Evolutionary conservation across 768 basidiomycete species (phyloP).

Genomic region (Suillus fuscotomentosus): DNA sequence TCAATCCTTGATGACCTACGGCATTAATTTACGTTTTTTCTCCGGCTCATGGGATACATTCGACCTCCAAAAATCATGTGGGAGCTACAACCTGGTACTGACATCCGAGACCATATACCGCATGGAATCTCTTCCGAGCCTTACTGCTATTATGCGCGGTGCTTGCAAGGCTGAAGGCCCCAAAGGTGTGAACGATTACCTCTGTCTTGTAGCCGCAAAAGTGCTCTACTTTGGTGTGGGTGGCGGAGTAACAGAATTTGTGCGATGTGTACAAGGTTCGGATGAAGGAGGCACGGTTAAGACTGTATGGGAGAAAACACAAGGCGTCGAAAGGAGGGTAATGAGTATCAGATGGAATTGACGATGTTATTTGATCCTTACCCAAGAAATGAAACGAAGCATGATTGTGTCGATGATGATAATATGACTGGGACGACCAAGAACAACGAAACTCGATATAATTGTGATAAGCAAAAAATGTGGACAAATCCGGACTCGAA

Average conservation of each 20-base stretch:
- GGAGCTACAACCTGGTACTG: conserved; percentile 68
- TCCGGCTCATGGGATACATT: conserved; percentile 78
- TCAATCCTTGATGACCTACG: conserved; percentile 48
- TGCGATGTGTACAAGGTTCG: conserved; percentile 46
- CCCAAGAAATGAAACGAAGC: not conserved
- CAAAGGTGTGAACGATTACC: conserved; percentile 12
- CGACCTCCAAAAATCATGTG: conserved; percentile 30
- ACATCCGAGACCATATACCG: conserved; percentile 95
- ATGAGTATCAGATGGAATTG: conserved; percentile 57
- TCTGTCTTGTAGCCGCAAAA: conserved; percentile 87
- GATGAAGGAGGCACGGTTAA: conserved; percentile 43
- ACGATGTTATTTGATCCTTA: not conserved
- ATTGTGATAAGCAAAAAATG: conserved; percentile 14
- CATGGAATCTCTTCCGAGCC: conserved; percentile 54
- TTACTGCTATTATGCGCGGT: conserved; percentile 52
- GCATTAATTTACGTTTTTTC: conserved; percentile 71
- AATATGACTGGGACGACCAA: not conserved
- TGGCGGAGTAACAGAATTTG: conserved; percentile 78
- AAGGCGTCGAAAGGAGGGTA: conserved; percentile 75
- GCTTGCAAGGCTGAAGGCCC: conserved; percentile 27
- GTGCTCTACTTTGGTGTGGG: conserved; percentile 95
- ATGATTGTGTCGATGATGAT: not conserved
- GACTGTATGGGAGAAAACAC: conserved; percentile 61
- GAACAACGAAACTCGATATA: not conserved
- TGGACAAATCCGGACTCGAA: conserved; percentile 41